phyloP scores from a whole-genome alignment of 768 basidiomycete species.

The Obba rivulosa region DNA sequence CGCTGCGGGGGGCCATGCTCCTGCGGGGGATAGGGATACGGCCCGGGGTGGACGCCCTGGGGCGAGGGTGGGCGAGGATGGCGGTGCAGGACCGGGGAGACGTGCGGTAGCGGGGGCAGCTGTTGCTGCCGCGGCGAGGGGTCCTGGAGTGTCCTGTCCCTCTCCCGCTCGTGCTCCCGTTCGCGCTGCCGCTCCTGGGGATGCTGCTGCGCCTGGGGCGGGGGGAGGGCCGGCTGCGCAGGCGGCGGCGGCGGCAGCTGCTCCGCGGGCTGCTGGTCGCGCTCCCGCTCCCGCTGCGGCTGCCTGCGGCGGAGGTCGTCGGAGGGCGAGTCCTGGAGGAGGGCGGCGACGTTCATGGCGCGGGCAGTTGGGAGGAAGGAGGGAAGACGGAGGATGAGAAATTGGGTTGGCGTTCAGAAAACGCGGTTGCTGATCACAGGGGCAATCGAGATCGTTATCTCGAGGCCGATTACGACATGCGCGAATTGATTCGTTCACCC shows the following conservation, averaged over 20 bases:
- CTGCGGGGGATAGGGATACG: slow-evolving; percentile 6
- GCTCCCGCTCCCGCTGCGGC: slow-evolving; percentile 28
- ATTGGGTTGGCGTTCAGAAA: slow-evolving; percentile 17
- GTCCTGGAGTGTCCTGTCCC: slow-evolving; percentile 15
- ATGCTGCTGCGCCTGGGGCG: slow-evolving; percentile 4
- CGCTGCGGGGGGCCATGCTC: slow-evolving; percentile 14
- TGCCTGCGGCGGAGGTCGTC: slow-evolving; percentile 33
- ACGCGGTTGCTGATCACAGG: slow-evolving; percentile 26
- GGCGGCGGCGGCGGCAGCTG: slow-evolving; percentile 22
- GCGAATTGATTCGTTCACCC: background rate
- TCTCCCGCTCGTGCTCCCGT: slow-evolving; percentile 21
- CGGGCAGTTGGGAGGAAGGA: slow-evolving; percentile 14
- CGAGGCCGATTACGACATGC: slow-evolving; percentile 7
- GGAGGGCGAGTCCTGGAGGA: slow-evolving; percentile 66
- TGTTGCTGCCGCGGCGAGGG: slow-evolving; percentile 12
- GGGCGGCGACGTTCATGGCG: slow-evolving; percentile 63
- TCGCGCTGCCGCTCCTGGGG: background rate
- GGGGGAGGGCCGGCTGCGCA: slow-evolving; percentile 24
- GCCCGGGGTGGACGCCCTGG: slow-evolving; percentile 1
- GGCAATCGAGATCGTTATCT: slow-evolving; percentile 28
- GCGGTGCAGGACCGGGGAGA: slow-evolving; percentile 8
- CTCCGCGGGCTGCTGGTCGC: slow-evolving; percentile 21
- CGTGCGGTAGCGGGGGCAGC: slow-evolving; percentile 12
- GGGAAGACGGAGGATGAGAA: slow-evolving; percentile 21
- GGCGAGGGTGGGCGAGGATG: slow-evolving; percentile 15